phyloP scores from a whole-genome alignment of 257 asterid species.

The Eucommia ulmoides region DNA sequence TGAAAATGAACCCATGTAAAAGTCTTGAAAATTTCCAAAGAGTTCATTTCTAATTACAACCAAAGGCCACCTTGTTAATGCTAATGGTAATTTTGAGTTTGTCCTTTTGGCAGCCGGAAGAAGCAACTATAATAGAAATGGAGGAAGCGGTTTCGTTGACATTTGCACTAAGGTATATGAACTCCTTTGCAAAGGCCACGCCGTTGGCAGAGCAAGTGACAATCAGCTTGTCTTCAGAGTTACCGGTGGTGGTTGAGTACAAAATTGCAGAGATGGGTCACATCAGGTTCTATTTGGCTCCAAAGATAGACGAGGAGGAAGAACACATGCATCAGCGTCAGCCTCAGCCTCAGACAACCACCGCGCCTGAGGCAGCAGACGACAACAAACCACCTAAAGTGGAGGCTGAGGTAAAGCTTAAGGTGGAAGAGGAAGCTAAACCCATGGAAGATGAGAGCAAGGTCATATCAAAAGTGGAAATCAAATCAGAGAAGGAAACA shows the following conservation, averaged over 20 bases:
- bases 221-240: background rate
- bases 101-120: background rate
- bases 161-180: conserved; percentile 1
- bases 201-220: conserved; percentile 2
- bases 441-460: background rate
- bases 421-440: background rate
- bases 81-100: background rate
- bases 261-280: conserved; percentile 1
- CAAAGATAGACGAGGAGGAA: background rate
- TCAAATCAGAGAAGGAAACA: background rate
- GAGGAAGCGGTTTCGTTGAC: background rate
- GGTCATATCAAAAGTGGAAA: background rate
- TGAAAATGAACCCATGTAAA: no score
- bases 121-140: background rate
- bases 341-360: background rate
- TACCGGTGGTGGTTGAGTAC: conserved; percentile 2
- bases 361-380: background rate
- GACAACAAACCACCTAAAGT: background rate
- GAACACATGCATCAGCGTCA: background rate
- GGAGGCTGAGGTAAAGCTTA: background rate
- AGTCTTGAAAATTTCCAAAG: no score
- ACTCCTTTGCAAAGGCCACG: background rate
- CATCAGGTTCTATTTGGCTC: conserved; percentile 4
- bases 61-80: no score
- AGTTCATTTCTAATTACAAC: no score